Evolutionary conservation across 1,284 basidiomycete genomes (phyloP), one percentile per base, ranked within the genome.

Genomic region (Cronartium quercuum): DNA sequence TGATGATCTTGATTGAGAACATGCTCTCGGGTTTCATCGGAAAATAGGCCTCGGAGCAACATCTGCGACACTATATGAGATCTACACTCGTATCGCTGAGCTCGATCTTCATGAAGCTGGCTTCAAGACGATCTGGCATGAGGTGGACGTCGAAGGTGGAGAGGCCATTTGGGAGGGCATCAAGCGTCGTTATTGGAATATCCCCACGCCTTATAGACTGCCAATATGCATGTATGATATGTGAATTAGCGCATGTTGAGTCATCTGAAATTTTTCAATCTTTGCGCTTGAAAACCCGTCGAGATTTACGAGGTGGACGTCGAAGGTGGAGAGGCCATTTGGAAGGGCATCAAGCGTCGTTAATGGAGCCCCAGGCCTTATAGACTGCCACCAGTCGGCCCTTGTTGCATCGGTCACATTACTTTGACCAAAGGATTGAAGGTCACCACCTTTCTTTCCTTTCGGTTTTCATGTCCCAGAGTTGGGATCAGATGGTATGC

Each of bases 81-180:
- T 74, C 2, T 74, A 74, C 38, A 74, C 70, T 2, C 42, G 60
- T 40, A 74, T 74, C 13, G 64, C 70, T 6, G 70, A 74, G 38
- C 37, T 74, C 55, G 70, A 74, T 60, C 55, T 74, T 29, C 34
- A 42, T 35, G 63, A 74, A 1, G 47, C 64, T 35, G 70, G 70
- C 1, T 64, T 74, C 1, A 40, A 57, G 41, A 57, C 64, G n/a
- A 60, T 40, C 21, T 74, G 70, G 70, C 57, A 40, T 21, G 70
- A 74, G 38, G 70, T 74, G 4, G 44, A 47, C 1, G 70, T 74
- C 34, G 34, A 74, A 18, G 64, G 63, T 7, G 70, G 55, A n/a
- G 63, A 74, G n/a, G 70, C 63, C 12, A 57, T 74, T 18, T 74
- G 70, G 70, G 70, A 74, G 29, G 70, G 70, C 7, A 66, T 74